These are phyloP conservation scores for Rhodosporidiobolus sp. DNA, from an alignment of 768 basidiomycete genomes.

Conservation along the genomic window DNA sequence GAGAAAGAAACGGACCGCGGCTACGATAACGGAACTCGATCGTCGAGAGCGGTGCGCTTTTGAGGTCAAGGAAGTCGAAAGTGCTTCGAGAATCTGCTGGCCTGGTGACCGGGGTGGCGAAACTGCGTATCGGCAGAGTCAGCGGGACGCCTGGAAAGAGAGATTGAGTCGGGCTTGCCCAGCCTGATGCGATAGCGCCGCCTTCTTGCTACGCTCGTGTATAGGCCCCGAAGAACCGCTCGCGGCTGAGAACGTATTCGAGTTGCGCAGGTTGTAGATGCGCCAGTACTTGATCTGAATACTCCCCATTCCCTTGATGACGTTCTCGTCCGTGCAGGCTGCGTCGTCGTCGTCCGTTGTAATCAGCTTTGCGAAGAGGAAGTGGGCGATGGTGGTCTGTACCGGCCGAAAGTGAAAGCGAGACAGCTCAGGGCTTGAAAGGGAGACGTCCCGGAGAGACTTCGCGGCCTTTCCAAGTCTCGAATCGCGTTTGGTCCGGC, in stretches of 20 bases:
- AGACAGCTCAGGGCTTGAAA: too few species aligned
- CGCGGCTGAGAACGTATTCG: too few species aligned
- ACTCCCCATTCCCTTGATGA: neutral
- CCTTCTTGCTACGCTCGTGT: conserved; percentile 5
- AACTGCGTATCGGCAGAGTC: too few species aligned
- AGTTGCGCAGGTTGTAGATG: neutral
- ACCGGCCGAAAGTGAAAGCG: too few species aligned
- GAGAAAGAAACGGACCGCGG: neutral
- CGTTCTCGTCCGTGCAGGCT: neutral
- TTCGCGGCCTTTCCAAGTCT: too few species aligned
- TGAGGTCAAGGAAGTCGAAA: neutral
- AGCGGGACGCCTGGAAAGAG: too few species aligned
- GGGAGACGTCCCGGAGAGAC: too few species aligned
- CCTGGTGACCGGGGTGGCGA: too few species aligned
- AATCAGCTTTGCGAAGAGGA: neutral
- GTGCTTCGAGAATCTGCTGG: too few species aligned
- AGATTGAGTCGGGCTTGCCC: too few species aligned
- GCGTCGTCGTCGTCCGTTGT: neutral
- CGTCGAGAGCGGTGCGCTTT: neutral
- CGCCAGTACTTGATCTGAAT: neutral
- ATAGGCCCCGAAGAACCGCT: neutral
- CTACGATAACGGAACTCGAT: conserved; percentile 10
- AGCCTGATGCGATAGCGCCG: neutral
- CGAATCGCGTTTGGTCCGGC: too few species aligned
- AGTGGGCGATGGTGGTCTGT: neutral